Base-by-base conservation (phyloP, 768 basidiomycete species). In the Trametes sanguinea region DNA sequence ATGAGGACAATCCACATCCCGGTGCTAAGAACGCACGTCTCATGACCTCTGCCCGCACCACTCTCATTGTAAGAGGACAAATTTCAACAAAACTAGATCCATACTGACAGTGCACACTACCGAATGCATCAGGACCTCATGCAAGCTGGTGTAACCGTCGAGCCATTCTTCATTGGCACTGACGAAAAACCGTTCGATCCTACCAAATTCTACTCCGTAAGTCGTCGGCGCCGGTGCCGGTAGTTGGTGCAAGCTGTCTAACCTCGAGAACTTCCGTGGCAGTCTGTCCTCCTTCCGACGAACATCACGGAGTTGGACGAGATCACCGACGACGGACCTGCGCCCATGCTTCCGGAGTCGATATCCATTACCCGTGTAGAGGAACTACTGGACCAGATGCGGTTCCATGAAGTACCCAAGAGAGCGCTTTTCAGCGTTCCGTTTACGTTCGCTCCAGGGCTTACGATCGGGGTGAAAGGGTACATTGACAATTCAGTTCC, bases 141-240 rank as follows among this genome's bases (percentile, higher is more conserved):
- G 9, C 89, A 93, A 76, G 82, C 88, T 4, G 92, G 94, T 0
- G 87, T 89, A 17, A 81, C 81, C 6, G 79, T 97, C 44, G 90
- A 94, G 64, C 93, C 95, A 0, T 97, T 96, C 75, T 95, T 97
- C 75, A 92, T 98, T 55, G 85, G 85, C 56, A 84, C 83, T 0
- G 73, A 80, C 3, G 83, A 85, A 4, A 85, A 83, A 46, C 78
- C 82, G 0, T 98, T 97, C 63, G 85, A 92, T 53, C 70, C 85
- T 4, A 75, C 80, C 27, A 91, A 85, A 60, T 95, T 95, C 73
- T 96, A 91, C 72, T 85, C 87, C 8, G 93, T 94, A 61, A 54
- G 85, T 45, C 2, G 39, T 29, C 40, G 8, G 44, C 16, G 35
- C 27, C 17, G 6, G 30, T 29, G 14, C 10, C 29, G 32, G 2